Evolutionary conservation across 1,284 basidiomycete genomes (phyloP).

Genomic region (Papiliotrema terrestris): DNA sequence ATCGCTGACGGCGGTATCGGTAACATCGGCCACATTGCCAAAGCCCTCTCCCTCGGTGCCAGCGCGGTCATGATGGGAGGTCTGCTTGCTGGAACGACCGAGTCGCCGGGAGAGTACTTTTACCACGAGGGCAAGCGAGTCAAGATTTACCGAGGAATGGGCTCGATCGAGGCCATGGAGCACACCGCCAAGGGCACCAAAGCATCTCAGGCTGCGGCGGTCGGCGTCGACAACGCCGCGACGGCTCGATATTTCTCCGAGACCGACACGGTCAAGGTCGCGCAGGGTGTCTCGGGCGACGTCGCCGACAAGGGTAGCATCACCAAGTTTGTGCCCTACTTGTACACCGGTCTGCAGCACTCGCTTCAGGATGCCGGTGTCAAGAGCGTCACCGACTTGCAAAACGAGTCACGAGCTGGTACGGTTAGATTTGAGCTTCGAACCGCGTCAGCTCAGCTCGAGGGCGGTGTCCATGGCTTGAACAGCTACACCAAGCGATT

Average conservation of each 20-base stretch:
- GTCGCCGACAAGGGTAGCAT: conserved; percentile 97
- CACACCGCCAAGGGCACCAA: conserved; percentile 61
- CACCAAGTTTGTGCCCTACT: conserved; percentile 85
- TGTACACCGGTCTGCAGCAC: conserved; percentile 90
- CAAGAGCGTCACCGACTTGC: conserved; percentile 57
- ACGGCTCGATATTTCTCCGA: conserved; percentile 98
- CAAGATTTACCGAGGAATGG: conserved; percentile 99
- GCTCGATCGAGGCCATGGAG: conserved; percentile 94
- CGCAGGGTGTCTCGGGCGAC: conserved; percentile 93
- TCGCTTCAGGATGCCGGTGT: conserved; percentile 93
- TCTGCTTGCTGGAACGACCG: conserved; percentile 89
- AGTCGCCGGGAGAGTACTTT: conserved; percentile 98
- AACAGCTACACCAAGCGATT: conserved; percentile 66
- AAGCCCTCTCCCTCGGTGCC: conserved; percentile 90
- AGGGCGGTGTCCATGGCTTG: conserved; percentile 91
- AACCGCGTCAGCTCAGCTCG: conserved; percentile 91
- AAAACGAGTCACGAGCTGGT: conserved; percentile 62
- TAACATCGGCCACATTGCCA: conserved; percentile 97
- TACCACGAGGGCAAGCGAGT: conserved; percentile 98
- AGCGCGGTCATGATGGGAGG: conserved; percentile 99
- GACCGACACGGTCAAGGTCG: conserved; percentile 90
- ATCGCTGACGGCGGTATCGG: conserved; percentile 96
- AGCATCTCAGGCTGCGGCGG: conserved; percentile 53
- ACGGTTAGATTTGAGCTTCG: conserved; percentile 86
- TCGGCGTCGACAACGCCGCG: conserved; percentile 84